phyloP scores from a whole-genome alignment of 192 early-diverging fungal genomes.

The Coemansia sp. region DNA sequence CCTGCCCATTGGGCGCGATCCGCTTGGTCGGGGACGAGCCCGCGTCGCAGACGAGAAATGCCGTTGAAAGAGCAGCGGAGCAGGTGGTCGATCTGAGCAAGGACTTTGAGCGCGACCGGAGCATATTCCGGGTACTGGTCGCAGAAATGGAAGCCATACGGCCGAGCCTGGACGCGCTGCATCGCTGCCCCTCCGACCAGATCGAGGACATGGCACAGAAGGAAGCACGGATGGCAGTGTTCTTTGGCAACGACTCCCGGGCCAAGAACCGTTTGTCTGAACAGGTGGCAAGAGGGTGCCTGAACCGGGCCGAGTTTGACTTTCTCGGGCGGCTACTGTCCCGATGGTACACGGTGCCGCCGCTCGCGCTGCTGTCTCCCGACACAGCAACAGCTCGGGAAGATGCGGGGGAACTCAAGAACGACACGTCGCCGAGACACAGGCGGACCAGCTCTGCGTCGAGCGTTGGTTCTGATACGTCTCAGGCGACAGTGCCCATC shows the following conservation, averaged over 20 bases:
- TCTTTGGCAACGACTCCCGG: conserved; percentile 21
- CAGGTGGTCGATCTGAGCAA: conserved; percentile 5
- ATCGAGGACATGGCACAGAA: conserved; percentile 4
- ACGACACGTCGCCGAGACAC: not conserved
- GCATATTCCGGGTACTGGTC: conserved; percentile 12
- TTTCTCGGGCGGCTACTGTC: conserved; percentile 33
- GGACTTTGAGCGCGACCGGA: conserved; percentile 28
- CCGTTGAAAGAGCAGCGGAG: not conserved
- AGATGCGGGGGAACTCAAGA: not conserved
- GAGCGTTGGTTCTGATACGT: not conserved
- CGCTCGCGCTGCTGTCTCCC: conserved; percentile 2
- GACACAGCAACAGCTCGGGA: not conserved
- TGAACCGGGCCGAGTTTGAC: conserved; percentile 44
- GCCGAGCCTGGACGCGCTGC: conserved; percentile 22
- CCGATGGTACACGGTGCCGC: conserved; percentile 32
- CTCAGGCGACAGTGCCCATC: conserved; percentile 1
- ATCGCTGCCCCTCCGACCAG: conserved; percentile 17
- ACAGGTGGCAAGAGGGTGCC: conserved; percentile 18
- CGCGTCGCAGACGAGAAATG: not conserved
- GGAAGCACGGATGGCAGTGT: conserved; percentile 23
- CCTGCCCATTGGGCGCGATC: conserved; percentile 28
- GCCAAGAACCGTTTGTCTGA: conserved; percentile 16
- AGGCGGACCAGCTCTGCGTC: not conserved
- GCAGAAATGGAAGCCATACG: conserved; percentile 7
- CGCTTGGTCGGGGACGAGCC: conserved; percentile 37